These are phyloP conservation scores for Leccinum olivaceopallidum DNA, from an alignment of 768 basidiomycete species.

Conservation along the genomic window DNA sequence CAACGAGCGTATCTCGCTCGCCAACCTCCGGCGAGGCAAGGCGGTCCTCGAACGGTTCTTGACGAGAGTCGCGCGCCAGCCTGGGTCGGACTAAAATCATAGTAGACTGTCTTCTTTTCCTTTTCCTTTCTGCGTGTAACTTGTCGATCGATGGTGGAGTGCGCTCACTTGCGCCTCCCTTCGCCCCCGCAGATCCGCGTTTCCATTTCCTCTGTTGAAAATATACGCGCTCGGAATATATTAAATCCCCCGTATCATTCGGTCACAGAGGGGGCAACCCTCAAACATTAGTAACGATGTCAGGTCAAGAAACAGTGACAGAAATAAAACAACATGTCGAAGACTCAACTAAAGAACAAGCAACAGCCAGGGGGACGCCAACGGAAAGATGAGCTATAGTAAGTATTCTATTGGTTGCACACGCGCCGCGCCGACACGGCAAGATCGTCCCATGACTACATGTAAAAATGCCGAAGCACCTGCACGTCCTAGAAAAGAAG, in stretches of 20 bases:
- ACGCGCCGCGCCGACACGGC: background rate
- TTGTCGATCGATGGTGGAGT: background rate
- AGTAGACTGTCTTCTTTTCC: background rate
- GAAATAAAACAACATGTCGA: background rate
- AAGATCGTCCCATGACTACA: background rate
- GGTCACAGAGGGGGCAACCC: background rate
- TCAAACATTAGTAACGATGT: background rate
- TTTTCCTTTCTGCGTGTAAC: background rate
- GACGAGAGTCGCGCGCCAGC: conserved; percentile 42
- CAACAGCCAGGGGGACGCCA: background rate
- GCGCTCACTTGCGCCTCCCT: background rate
- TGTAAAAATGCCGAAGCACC: background rate
- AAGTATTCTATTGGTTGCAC: conserved; percentile 18
- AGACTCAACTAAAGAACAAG: background rate
- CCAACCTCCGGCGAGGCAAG: conserved; percentile 79
- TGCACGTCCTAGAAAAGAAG: background rate
- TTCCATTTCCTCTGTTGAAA: background rate
- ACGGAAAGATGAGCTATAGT: background rate
- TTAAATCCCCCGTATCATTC: background rate
- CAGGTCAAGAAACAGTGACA: background rate
- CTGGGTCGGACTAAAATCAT: background rate
- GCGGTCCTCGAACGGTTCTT: conserved; percentile 77
- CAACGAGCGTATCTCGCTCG: conserved; percentile 86
- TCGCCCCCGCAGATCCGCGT: background rate
- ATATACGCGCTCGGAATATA: background rate